Evolutionary conservation across 129 eudicot species (phyloP).

Genomic region (Deinandra increscens): DNA sequence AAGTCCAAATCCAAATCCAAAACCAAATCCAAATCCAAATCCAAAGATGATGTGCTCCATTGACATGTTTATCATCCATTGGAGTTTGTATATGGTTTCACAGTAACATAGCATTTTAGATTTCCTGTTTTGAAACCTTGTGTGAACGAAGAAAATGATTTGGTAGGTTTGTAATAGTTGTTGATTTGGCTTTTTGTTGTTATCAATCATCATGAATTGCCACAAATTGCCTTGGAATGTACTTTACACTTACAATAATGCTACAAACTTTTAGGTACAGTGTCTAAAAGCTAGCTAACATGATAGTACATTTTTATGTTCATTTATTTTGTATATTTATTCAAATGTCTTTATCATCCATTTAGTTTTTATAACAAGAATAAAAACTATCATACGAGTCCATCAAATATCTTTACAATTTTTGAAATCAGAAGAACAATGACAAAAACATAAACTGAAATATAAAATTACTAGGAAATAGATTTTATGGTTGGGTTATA

Average conservation of each 20-base stretch:
- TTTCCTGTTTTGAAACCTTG: conserved; percentile 12
- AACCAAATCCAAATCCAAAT: too few relatives aligned
- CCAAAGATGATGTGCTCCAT: neutral
- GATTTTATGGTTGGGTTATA: too few relatives aligned
- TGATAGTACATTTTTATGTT: conserved; percentile 23
- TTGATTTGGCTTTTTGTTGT: conserved; percentile 30
- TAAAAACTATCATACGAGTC: neutral
- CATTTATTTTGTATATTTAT: conserved; percentile 8
- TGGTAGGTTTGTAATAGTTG: conserved; percentile 27
- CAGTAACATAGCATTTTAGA: neutral
- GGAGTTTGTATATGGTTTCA: neutral
- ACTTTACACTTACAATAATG: conserved; percentile 36
- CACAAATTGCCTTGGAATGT: conserved; percentile 38
- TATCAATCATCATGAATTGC: conserved; percentile 37
- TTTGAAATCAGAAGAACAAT: neutral
- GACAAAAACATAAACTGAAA: neutral
- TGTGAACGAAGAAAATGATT: conserved; percentile 32
- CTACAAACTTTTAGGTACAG: conserved; percentile 35
- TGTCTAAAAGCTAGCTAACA: conserved; percentile 12
- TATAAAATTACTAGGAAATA: too few relatives aligned
- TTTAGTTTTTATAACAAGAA: neutral
- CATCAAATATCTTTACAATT: neutral
- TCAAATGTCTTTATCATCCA: neutral
- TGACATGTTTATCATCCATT: neutral
- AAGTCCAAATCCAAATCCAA: too few relatives aligned